Conservation (phyloP, 1,139 yeast genomes). For the Lodderomyces orthopsilosis region DNA sequence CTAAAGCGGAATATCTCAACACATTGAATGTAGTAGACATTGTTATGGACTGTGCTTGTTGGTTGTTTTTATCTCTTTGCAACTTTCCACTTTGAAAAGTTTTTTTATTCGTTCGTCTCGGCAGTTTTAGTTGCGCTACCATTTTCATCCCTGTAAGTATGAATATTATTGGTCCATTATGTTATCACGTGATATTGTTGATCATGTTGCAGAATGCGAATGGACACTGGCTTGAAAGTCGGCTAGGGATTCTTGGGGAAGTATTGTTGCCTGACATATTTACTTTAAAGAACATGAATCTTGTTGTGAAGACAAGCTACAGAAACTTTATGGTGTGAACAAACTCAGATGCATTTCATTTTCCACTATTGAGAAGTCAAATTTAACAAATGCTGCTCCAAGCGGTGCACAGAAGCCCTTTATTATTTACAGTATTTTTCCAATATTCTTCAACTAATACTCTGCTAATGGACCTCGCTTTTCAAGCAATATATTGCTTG, state of each 20-base stretch:
- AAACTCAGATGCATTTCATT: background rate
- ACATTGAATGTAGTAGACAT: slow-evolving; percentile 50
- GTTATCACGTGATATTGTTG: background rate
- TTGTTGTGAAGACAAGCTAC: too few species aligned
- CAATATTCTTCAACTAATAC: background rate
- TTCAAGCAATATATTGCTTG: background rate
- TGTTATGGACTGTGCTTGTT: slow-evolving; percentile 3
- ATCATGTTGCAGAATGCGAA: too few species aligned
- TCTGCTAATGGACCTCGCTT: background rate
- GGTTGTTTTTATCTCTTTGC: slow-evolving; percentile 4
- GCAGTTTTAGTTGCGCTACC: background rate
- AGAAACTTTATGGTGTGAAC: too few species aligned
- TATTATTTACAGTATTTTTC: background rate
- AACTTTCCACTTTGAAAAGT: slow-evolving; percentile 19
- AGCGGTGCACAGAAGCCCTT: background rate
- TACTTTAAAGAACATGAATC: too few species aligned
- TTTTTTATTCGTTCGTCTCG: background rate
- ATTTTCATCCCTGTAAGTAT: background rate
- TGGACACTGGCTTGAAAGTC: too few species aligned
- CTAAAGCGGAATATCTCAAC: slow-evolving; percentile 90
- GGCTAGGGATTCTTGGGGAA: too few species aligned
- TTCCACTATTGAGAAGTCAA: background rate
- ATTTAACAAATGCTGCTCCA: background rate
- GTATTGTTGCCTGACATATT: too few species aligned
- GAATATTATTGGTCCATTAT: background rate